Evolutionary conservation across 257 asterid species (phyloP), one percentile per base, ranked within the genome.

Genomic region (Ocimum tenuiflorum): DNA sequence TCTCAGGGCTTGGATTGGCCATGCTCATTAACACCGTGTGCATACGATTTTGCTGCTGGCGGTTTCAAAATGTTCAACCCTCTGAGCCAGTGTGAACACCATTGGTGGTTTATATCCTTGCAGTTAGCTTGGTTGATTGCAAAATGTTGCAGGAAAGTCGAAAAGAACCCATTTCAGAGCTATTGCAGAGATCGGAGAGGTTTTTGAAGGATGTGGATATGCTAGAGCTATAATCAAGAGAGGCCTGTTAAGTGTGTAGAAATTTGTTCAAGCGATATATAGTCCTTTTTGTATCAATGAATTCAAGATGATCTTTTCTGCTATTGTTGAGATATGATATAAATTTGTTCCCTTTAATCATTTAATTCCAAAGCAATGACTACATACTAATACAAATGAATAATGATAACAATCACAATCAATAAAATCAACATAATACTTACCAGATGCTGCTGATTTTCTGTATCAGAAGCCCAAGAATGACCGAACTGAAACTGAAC

Each of bases 1-100:
- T 82, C 73, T 20, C 76, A 24, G 95, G 96, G 61, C 85, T 85
- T 47, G 96, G 85, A 15, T 63, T 69, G 71, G 73, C 96, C 52
- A 76, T 82, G 73, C 35, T 78, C 51, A 31, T 89, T 38, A 83
- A 85, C 62, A 60, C 80, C 10, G 13, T 89, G 63, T 89, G 81
- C 29, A 80, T 76, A 52, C 73, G 74, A 48, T 74, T 48, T 54
- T 76, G 71, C 52, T 70, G 72, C 13, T 71, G 89, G 89, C 83
- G 83, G 58, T 67, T 55, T 50, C 82, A 39, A 67, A 77, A 48
- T 31, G 22, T 78, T 42, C 79, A 58, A 71, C 68, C 71, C 61
- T 56, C 82, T 35, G 73, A 51, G 60, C 79, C 70, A 12, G 92
- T 65, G 52, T 84, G 86, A 27, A 8, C 15, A 12, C 13, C 8